Conservation (phyloP, 2,329 filamentous ascomycete species). For the Verticillium nonalfalfae region DNA sequence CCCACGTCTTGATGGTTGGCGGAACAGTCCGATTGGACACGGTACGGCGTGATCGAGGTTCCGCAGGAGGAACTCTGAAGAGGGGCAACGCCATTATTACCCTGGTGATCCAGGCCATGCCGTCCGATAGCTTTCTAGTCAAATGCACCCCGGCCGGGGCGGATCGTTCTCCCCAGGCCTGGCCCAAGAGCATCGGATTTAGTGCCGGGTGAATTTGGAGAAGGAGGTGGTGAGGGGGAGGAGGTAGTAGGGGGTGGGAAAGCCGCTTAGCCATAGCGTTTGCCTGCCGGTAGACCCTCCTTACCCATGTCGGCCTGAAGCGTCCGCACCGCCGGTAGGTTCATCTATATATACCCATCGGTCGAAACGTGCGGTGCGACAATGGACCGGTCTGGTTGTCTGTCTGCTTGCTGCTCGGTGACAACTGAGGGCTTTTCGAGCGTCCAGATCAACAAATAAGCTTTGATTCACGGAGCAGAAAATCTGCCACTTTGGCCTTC, state of each 20-base stretch:
- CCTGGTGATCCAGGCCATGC: neutral
- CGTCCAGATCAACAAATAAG: neutral
- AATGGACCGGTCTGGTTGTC: neutral
- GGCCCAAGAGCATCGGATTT: neutral
- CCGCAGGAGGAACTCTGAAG: neutral
- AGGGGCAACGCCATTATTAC: neutral
- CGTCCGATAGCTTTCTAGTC: neutral
- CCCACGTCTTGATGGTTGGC: neutral
- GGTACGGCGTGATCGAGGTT: neutral
- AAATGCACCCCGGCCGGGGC: neutral
- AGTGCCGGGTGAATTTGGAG: neutral
- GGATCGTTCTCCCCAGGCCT: neutral
- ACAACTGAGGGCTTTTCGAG: neutral
- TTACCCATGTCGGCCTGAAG: neutral
- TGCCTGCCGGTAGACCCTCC: neutral
- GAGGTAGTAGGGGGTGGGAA: neutral
- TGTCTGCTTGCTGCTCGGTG: neutral
- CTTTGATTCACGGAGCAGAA: neutral
- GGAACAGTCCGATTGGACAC: neutral
- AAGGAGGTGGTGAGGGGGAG: neutral
- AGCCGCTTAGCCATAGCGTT: neutral
- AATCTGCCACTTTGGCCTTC: neutral
- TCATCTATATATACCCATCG: neutral
- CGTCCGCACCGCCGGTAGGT: neutral
- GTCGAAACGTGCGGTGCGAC: neutral